phyloP scores from a whole-genome alignment of 2,329 filamentous ascomycete genomes.

The Moelleriella libera region DNA sequence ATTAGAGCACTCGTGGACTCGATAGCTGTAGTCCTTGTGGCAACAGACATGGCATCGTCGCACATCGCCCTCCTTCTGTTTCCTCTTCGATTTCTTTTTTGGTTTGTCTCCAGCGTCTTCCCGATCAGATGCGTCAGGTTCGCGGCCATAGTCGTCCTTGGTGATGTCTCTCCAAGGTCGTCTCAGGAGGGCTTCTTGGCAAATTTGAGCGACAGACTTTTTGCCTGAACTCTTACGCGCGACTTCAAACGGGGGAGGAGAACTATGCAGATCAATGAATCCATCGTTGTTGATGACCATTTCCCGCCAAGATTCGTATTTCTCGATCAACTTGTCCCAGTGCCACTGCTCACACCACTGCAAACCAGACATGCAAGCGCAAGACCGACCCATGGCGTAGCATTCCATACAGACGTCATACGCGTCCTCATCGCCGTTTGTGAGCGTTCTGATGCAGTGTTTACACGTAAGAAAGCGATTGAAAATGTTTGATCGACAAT shows the following conservation, averaged over 20 bases:
- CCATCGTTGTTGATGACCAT: constrained; percentile 64
- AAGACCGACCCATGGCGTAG: constrained; percentile 93
- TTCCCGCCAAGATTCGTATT: constrained; percentile 72
- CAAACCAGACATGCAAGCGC: constrained; percentile 71
- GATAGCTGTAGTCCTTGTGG: constrained; percentile 69
- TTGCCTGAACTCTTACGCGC: constrained; percentile 53
- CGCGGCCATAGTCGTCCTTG: constrained; percentile 37
- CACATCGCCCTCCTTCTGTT: constrained; percentile 38
- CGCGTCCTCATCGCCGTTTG: constrained; percentile 60
- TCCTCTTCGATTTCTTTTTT: constrained; percentile 44
- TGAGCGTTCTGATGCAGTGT: constrained; percentile 55
- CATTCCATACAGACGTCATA: constrained; percentile 99
- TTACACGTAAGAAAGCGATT: constrained; percentile 92
- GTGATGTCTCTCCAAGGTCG: constrained; percentile 76
- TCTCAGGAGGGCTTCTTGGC: constrained; percentile 69
- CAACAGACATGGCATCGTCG: constrained; percentile 71
- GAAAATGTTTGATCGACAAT: constrained; percentile 92
- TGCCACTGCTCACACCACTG: constrained; percentile 89
- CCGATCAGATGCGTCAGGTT: constrained; percentile 33
- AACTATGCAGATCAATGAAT: constrained; percentile 48
- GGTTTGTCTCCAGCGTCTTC: constrained; percentile 48
- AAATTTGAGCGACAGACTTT: constrained; percentile 83
- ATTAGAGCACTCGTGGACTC: constrained; percentile 65
- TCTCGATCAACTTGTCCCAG: constrained; percentile 63
- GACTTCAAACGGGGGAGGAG: constrained; percentile 56